Evolutionary conservation across 306 rosid genomes (phyloP).

Genomic region (Casuarina cunninghamiana): DNA sequence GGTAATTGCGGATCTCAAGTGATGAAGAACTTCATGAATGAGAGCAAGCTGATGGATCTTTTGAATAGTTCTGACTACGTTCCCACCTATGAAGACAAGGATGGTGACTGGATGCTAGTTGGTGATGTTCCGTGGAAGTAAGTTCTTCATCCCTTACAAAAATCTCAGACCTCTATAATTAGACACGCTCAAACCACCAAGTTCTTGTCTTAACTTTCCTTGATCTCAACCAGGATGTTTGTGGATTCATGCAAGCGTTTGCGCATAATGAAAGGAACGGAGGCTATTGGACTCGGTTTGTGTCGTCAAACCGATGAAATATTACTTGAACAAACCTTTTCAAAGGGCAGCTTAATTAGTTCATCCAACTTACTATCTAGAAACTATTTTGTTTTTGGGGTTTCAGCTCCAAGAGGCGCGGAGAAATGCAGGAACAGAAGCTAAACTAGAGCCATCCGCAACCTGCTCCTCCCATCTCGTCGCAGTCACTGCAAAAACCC

Average conservation of each 20-base stretch:
- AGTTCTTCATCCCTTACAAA: constrained; percentile 22
- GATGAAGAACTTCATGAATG: constrained; percentile 82
- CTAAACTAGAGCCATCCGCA: constrained; percentile 40
- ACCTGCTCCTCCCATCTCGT: constrained; percentile 46
- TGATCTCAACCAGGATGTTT: constrained; percentile 63
- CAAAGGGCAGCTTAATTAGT: background rate
- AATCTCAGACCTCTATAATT: too few species aligned
- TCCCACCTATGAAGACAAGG: constrained; percentile 91
- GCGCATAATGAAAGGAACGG: constrained; percentile 93
- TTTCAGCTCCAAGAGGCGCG: constrained; percentile 87
- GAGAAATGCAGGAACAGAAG: constrained; percentile 83
- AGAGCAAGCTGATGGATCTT: constrained; percentile 84
- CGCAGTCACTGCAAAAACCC: constrained; percentile 21
- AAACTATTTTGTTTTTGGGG: background rate
- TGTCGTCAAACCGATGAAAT: background rate
- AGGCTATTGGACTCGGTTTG: constrained; percentile 91
- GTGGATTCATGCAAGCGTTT: constrained; percentile 92
- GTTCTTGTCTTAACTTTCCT: background rate
- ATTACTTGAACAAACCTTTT: background rate
- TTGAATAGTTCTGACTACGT: constrained; percentile 78
- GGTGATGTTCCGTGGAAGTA: constrained; percentile 99
- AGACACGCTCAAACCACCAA: too few species aligned
- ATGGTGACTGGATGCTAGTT: constrained; percentile 97
- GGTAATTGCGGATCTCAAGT: constrained; percentile 88
- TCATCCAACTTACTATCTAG: background rate